Percentiles rank a stretch among this genome's conserved stretches.
Conservation (phyloP, 768 basidiomycete genomes). For the Tulasnella sp. region DNA sequence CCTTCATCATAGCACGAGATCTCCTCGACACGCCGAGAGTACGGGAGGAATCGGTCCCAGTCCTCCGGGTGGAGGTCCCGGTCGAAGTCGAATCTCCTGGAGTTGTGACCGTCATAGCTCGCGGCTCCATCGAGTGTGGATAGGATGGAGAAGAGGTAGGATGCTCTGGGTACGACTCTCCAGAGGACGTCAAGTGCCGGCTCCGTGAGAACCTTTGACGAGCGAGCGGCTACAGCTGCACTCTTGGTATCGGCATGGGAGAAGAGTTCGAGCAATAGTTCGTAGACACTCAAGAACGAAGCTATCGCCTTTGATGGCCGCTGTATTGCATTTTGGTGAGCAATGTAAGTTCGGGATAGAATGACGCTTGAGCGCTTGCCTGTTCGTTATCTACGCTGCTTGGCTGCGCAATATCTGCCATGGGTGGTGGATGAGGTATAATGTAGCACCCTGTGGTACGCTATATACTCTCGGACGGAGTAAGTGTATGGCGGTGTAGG, state of each 20-base stretch:
- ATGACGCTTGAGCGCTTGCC: too few species aligned
- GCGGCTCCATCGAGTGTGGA: conserved; percentile 4
- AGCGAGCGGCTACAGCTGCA: not conserved
- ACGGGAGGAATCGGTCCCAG: conserved; percentile 11
- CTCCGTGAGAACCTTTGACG: conserved; percentile 1
- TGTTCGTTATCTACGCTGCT: too few species aligned
- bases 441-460: too few species aligned
- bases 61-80: conserved; percentile 8
- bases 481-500: too few species aligned
- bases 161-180: conserved; percentile 3
- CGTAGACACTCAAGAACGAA: conserved; percentile 2
- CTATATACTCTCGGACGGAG: too few species aligned
- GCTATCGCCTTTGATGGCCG: not conserved
- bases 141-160: conserved; percentile 9
- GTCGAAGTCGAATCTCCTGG: conserved; percentile 8
- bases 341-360: too few species aligned
- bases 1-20: not conserved
- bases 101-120: conserved; percentile 8
- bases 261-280: conserved; percentile 1
- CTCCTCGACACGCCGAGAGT: conserved; percentile 3
- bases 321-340: too few species aligned
- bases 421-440: too few species aligned
- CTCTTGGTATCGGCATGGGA: not conserved
- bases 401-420: too few species aligned
- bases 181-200: conserved; percentile 9